Percentiles rank a stretch among this genome's conserved stretches.
These are phyloP conservation scores for Stagonosporopsis cucurbitacearum DNA, from an alignment of 2,329 filamentous ascomycete species.

Conservation along the genomic window DNA sequence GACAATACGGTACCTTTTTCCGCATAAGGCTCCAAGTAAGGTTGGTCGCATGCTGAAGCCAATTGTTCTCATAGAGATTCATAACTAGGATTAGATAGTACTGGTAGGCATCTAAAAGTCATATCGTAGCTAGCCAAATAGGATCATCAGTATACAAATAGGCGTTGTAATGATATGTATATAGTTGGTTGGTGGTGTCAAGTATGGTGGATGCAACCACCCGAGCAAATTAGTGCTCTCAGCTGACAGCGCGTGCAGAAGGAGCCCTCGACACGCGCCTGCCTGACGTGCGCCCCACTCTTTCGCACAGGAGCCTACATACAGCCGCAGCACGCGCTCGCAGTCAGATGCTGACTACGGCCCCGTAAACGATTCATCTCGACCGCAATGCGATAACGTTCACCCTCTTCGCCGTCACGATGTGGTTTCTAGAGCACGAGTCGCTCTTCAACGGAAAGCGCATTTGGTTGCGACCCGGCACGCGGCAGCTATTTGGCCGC, in stretches of 20 bases:
- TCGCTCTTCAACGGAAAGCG: slow-evolving; percentile 66
- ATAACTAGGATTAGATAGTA: no score
- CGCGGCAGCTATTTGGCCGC: slow-evolving; percentile 84
- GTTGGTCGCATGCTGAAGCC: no score
- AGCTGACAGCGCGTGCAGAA: slow-evolving; percentile 15
- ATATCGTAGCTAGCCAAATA: no score
- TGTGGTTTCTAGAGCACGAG: slow-evolving; percentile 64
- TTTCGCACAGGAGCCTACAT: slow-evolving; percentile 5
- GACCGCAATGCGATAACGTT: slow-evolving; percentile 10
- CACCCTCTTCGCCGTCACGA: slow-evolving; percentile 27
- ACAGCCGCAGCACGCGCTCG: not conserved
- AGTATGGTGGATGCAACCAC: no score
- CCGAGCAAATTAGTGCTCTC: not conserved
- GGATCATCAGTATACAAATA: not conserved
- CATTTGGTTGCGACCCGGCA: slow-evolving; percentile 85
- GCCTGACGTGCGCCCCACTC: slow-evolving; percentile 17
- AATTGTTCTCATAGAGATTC: no score
- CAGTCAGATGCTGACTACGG: not conserved
- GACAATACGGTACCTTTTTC: not conserved
- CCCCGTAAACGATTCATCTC: not conserved
- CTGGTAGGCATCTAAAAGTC: no score
- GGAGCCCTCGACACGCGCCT: slow-evolving; percentile 1
- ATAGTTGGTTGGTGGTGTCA: no score
- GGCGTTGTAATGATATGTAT: no score
- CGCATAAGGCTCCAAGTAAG: no score